Evolutionary conservation across 306 rosid genomes (phyloP).

Genomic region (Geum urbanum): DNA sequence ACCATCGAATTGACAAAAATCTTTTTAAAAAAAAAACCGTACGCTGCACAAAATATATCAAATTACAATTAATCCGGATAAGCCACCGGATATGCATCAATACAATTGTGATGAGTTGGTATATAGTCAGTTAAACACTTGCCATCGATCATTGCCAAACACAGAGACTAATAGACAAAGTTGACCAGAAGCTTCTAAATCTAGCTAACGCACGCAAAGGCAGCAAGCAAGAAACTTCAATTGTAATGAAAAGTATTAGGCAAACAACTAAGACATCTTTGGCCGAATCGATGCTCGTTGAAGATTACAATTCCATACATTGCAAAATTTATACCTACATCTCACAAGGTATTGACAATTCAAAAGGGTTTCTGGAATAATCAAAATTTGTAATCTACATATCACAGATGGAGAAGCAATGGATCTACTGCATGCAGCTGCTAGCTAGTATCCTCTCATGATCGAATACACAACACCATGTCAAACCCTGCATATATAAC

Average conservation of each 20-base stretch:
- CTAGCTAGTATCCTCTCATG: not conserved
- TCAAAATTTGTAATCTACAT: not conserved
- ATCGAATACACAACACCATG: not conserved
- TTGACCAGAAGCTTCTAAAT: conserved; percentile 10
- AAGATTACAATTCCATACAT: not conserved
- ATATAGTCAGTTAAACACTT: not conserved
- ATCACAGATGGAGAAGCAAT: not conserved
- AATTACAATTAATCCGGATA: no score
- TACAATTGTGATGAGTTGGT: not conserved
- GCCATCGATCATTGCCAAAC: not conserved
- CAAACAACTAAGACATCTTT: not conserved
- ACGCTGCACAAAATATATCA: no score
- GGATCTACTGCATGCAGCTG: not conserved
- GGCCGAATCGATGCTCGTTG: not conserved
- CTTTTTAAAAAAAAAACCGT: no score
- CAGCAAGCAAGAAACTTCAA: not conserved
- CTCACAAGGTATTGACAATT: not conserved
- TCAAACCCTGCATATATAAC: conserved; percentile 11
- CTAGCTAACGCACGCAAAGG: not conserved
- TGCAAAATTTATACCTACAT: not conserved
- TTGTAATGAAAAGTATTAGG: not conserved
- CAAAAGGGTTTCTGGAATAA: not conserved
- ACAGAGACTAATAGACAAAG: not conserved
- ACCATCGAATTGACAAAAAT: no score
- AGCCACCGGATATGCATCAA: no score